Base-by-base conservation (phyloP, 1,284 basidiomycete species). In the Moesziomyces sp. region DNA sequence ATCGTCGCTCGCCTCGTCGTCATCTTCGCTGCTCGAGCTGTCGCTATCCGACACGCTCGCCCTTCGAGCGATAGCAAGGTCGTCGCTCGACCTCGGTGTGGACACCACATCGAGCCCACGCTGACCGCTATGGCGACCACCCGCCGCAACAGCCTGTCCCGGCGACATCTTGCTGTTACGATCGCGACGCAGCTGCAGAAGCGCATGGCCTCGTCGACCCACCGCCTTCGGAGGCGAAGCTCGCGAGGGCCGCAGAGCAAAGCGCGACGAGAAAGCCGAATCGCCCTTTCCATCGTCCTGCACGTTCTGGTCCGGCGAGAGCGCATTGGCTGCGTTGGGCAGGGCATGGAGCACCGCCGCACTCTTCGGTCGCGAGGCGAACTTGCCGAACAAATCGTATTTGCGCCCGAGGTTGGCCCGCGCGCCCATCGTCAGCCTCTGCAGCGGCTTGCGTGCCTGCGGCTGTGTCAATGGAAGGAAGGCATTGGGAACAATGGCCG, bases 11-110 rank as follows among this genome's bases (percentile, higher is more conserved):
- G 38, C 38, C 18, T 40, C 38, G 21, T 64, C 59, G n/a, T 64
- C 68, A 5, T 66, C 63, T 18, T 21, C 45, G 34, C 49, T 59
- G 50, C 45, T 57, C 6, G 58, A 56, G 18, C 26, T 51, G 10
- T 61, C 58, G 54, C 49, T 53, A 21, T 61, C 64, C 5, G 60
- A 40, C 16, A 19, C 54, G 24, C 53, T 60, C 6, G 45, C 30
- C 16, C 38, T 50, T 40, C 42, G 53, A 1, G 59, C 34, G 34
- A 58, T 28, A 11, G 60, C 43, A 10, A 68, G 43, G 16, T 64
- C 70, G 42, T 73, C 70, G 45, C 64, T 64, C 42, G 70, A 73
- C 47, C 70, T 59, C 3, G 70, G 70, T 35, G 70, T 73, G n/a
- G 45, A 51, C n/a, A 64, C 52, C 10, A 14, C 43, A 5, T 68